phyloP scores from a whole-genome alignment of 2,329 filamentous ascomycete species.

The Xylariales sp. region DNA sequence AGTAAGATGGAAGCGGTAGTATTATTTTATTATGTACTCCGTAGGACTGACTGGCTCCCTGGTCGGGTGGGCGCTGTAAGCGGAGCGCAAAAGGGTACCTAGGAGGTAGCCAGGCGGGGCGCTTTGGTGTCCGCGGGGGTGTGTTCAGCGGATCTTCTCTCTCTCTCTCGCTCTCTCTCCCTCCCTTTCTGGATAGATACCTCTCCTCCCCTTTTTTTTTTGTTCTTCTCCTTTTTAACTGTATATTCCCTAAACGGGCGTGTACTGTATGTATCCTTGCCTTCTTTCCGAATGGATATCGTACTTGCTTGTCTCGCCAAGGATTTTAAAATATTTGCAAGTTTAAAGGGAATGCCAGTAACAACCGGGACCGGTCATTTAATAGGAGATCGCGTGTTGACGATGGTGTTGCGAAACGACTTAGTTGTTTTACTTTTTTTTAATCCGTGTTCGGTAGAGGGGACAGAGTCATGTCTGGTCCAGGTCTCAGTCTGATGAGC shows the following conservation, averaged over 20 bases:
- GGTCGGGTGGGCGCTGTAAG: conserved; percentile 23
- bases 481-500: conserved; percentile 27
- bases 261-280: not conserved
- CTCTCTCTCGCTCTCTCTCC: conserved; percentile 2
- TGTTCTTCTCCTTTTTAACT: not conserved
- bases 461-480: conserved; percentile 6
- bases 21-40: conserved; percentile 13
- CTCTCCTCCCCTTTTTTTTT: not conserved
- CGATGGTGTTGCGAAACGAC: conserved; percentile 20
- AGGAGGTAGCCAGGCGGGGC: conserved; percentile 32
- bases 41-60: conserved; percentile 32
- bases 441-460: conserved; percentile 24
- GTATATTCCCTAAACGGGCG: not conserved
- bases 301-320: not conserved
- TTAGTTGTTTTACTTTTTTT: conserved; percentile 15
- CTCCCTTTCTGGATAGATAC: not conserved
- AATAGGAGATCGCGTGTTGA: conserved; percentile 10
- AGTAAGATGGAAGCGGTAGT: conserved; percentile 5
- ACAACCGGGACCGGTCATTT: not conserved
- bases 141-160: conserved; percentile 14
- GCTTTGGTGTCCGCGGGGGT: conserved; percentile 20
- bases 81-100: conserved; percentile 25
- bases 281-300: not conserved
- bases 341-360: not conserved
- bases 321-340: not conserved